Percentiles rank a stretch among this genome's conserved stretches.
Conservation (phyloP, 2,329 filamentous ascomycete genomes). For the Zalaria obscura region DNA sequence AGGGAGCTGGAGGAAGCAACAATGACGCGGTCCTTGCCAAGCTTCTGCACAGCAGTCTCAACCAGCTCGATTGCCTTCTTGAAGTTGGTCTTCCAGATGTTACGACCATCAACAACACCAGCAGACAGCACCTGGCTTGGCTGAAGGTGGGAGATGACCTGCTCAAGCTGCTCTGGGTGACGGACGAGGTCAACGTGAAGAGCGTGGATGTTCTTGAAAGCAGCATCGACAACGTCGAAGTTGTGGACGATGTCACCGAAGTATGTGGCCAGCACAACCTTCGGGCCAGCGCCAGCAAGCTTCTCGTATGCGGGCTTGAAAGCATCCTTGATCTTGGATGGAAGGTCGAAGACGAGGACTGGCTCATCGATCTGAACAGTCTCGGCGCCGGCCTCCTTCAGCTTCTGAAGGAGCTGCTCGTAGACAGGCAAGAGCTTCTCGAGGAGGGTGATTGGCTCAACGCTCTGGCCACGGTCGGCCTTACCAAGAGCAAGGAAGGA, state of each 20-base stretch:
- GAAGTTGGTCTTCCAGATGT: conserved; percentile 99
- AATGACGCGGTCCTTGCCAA: conserved; percentile 95
- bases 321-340: conserved; percentile 78
- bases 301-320: conserved; percentile 98
- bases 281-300: conserved; percentile 58
- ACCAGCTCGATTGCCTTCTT: conserved; percentile 84
- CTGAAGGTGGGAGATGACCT: conserved; percentile 69
- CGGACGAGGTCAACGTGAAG: conserved; percentile 94
- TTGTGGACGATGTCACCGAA: conserved; percentile 99
- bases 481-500: conserved; percentile 97
- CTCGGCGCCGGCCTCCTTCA: conserved; percentile 93
- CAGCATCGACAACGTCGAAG: conserved; percentile 66
- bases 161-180: conserved; percentile 92
- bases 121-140: conserved; percentile 81
- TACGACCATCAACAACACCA: conserved; percentile 95
- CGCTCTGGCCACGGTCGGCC: conserved; percentile 84
- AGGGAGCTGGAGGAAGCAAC: conserved; percentile 95
- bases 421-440: conserved; percentile 91
- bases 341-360: conserved; percentile 86
- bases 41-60: conserved; percentile 82
- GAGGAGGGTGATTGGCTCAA: conserved; percentile 86
- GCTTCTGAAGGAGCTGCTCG: conserved; percentile 77
- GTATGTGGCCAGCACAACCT: conserved; percentile 88
- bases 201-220: conserved; percentile 58
- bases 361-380: conserved; percentile 98